Evolutionary conservation across 352 stramenopile genomes (phyloP), one percentile per base, ranked within the genome.

Genomic region (Globisporangium cylindrosporum): DNA sequence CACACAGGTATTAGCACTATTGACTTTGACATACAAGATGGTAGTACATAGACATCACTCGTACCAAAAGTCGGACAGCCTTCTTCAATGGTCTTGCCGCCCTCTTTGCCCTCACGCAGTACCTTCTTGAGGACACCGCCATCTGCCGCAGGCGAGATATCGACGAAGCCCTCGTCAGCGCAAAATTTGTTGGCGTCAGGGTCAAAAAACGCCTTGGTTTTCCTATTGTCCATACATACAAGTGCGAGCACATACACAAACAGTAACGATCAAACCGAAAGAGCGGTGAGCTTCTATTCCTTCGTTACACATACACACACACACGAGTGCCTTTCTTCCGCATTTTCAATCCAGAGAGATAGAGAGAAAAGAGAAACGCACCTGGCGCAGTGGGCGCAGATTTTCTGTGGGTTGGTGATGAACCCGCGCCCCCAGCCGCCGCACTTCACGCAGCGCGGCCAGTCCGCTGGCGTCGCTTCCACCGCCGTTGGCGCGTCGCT

Each of bases 41-140:
- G 6, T n/a, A 51, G 38, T 24, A 18, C 3, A 24, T 14, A 24
- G 3, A 25, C 4, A 24, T 1, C 60, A 67, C 6, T 15, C 1
- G 62, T 71, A 89, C 81, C 80, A 59, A 95, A 92, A 5, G 88
- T 92, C 22, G 88, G 88, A 57, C 88, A 95, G 32, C 88, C 88
- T 73, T 95, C 88, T 66, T 95, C 86, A 49, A 95, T 78, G 48
- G 69, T 73, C 24, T 74, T 77, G 63, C 82, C 80, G 41, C 70
- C 70, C 1, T 69, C 8, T 14, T 87, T 67, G 59, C 84, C 86
- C 53, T 94, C 81, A 22, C 78, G 79, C 49, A 95, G 34, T 53
- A 92, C 82, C 70, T 95, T 95, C 70, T 95, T 95, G 2, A 95
- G 68, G 14, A 95, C 81, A 10, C 83, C 81, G 25, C 88, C 88